Percentiles rank a stretch among this genome's conserved stretches.
Conservation (phyloP, 2,329 filamentous ascomycete genomes). For the Elsinoe perseae region DNA sequence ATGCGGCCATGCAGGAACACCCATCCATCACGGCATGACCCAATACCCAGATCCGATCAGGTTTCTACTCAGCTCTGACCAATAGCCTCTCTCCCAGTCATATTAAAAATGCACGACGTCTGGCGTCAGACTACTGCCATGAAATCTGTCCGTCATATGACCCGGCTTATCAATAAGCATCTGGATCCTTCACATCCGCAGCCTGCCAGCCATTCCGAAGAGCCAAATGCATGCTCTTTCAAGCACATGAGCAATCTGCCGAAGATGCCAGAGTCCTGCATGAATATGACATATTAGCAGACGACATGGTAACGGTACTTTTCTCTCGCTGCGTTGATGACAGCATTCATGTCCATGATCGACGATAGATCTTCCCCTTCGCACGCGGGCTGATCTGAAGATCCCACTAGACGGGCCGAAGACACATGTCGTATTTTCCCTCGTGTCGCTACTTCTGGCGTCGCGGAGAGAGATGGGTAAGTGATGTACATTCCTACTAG, state of each 20-base stretch:
- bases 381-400: neutral
- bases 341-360: too few relatives aligned
- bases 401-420: neutral
- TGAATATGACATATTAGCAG: too few relatives aligned
- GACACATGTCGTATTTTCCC: neutral
- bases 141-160: neutral
- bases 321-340: too few relatives aligned
- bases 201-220: too few relatives aligned
- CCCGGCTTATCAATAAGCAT: neutral
- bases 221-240: too few relatives aligned
- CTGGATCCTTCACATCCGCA: neutral
- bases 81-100: neutral
- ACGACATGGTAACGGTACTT: too few relatives aligned
- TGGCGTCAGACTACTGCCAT: neutral
- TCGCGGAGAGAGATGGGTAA: neutral
- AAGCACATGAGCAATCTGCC: too few relatives aligned
- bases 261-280: too few relatives aligned
- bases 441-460: neutral
- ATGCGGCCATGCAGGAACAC: neutral
- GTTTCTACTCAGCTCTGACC: neutral
- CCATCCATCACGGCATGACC: neutral
- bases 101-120: neutral
- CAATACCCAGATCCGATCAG: slow-evolving; percentile 1
- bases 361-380: neutral
- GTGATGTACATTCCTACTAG: neutral